A percentile compares a stretch with the other conserved stretches of the same genome.
Evolutionary conservation across 805 yeast species (phyloP).

Genomic region (Yarrowia bubula): DNA sequence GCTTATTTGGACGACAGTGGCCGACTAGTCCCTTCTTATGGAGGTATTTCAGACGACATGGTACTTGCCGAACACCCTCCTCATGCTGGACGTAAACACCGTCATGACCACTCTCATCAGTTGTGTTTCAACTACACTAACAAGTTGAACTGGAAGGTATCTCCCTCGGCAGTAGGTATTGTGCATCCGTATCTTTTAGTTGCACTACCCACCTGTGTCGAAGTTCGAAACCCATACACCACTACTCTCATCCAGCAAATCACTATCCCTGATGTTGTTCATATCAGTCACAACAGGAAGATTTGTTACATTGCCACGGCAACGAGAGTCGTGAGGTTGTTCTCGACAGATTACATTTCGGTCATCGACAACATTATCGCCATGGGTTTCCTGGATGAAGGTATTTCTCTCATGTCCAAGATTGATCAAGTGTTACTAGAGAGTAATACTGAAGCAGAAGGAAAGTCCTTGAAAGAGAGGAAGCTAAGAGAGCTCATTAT

Average conservation of each 20-base stretch:
- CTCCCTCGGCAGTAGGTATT: constrained; percentile 2
- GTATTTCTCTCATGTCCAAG: constrained; percentile 45
- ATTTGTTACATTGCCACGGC: constrained; percentile 38
- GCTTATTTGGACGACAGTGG: constrained; percentile 17
- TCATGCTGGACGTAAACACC: neutral
- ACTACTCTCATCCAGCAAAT: constrained; percentile 42
- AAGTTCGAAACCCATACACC: constrained; percentile 43
- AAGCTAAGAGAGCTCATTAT: constrained; percentile 48
- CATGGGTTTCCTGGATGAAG: constrained; percentile 42
- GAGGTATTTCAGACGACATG: constrained; percentile 17
- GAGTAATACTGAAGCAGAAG: neutral
- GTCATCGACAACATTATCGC: constrained; percentile 41
- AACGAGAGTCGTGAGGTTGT: constrained; percentile 36
- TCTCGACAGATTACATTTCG: constrained; percentile 37
- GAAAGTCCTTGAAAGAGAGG: constrained; percentile 36
- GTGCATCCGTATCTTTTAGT: constrained; percentile 44
- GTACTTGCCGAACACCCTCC: constrained; percentile 7
- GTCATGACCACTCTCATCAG: constrained; percentile 8
- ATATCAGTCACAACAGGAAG: constrained; percentile 34
- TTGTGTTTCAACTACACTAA: constrained; percentile 22
- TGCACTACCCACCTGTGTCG: constrained; percentile 38
- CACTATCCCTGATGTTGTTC: constrained; percentile 33
- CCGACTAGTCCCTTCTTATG: constrained; percentile 15
- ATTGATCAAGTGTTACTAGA: constrained; percentile 34
- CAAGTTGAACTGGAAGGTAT: constrained; percentile 18